These are phyloP conservation scores for Coniosporium apollinis DNA, from an alignment of 495 filamentous ascomycete species.

Conservation along the genomic window DNA sequence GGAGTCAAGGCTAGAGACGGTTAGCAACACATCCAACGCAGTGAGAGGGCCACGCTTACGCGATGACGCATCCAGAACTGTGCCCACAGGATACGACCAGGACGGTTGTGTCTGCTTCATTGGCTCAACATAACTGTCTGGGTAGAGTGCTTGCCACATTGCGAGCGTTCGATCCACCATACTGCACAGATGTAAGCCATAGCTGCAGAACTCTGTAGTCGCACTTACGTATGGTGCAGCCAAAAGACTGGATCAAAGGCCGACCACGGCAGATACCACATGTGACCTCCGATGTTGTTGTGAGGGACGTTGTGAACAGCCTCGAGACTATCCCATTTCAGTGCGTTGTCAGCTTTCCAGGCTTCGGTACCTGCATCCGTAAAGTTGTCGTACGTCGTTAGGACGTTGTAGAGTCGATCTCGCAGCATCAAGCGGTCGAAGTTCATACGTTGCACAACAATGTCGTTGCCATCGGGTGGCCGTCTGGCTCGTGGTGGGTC, in stretches of 20 bases:
- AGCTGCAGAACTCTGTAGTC: constrained; percentile 4
- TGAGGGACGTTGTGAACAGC: constrained; percentile 50
- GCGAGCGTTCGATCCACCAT: constrained; percentile 54
- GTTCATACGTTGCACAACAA: constrained; percentile 32
- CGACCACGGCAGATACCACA: constrained; percentile 46
- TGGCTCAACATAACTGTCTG: constrained; percentile 36
- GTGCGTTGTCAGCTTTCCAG: constrained; percentile 25
- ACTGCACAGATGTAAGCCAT: too few species aligned
- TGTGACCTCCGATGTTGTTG: constrained; percentile 41
- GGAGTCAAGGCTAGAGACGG: constrained; percentile 21
- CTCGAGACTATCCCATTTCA: constrained; percentile 38
- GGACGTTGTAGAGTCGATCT: constrained; percentile 41
- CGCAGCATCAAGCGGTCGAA: constrained; percentile 26
- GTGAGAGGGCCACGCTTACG: constrained; percentile 11
- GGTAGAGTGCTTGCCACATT: constrained; percentile 56
- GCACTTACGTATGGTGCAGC: constrained; percentile 36
- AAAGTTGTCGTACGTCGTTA: constrained; percentile 41
- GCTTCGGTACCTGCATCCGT: constrained; percentile 40
- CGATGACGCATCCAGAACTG: constrained; percentile 19
- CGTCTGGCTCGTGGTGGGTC: constrained; percentile 32
- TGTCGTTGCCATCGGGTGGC: too few species aligned
- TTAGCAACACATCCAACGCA: constrained; percentile 3
- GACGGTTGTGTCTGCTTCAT: constrained; percentile 29
- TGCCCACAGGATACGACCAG: constrained; percentile 31
- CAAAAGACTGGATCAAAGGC: constrained; percentile 64